phyloP scores from a whole-genome alignment of 2,329 filamentous ascomycete genomes.

The Akanthomyces lecanii region DNA sequence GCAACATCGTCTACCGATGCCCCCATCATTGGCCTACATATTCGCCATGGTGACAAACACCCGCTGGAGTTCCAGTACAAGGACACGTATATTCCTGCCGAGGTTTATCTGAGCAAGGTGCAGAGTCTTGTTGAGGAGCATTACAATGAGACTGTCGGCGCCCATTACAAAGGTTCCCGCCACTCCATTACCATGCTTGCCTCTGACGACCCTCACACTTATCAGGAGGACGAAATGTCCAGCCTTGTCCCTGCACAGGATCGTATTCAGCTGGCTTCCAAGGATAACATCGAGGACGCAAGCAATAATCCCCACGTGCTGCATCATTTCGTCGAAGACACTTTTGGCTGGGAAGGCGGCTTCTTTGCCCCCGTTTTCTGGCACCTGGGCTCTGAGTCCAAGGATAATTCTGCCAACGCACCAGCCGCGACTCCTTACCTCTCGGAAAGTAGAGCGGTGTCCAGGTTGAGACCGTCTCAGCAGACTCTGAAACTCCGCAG shows the following conservation, averaged over 20 bases:
- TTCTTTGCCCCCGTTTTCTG: constrained; percentile 82
- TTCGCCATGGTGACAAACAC: constrained; percentile 75
- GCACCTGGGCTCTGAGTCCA: constrained; percentile 58
- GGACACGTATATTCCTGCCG: constrained; percentile 71
- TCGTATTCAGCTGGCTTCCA: constrained; percentile 70
- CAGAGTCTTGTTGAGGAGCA: constrained; percentile 48
- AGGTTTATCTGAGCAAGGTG: constrained; percentile 61
- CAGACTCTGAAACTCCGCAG: constrained; percentile 65
- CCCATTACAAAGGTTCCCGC: constrained; percentile 27
- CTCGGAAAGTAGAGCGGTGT: constrained; percentile 24
- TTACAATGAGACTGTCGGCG: constrained; percentile 40
- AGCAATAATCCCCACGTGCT: constrained; percentile 46
- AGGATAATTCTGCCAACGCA: constrained; percentile 35
- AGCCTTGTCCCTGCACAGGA: constrained; percentile 62
- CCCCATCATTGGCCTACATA: constrained; percentile 63
- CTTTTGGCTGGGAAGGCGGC: constrained; percentile 82
- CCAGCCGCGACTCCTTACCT: constrained; percentile 26
- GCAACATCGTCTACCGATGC: constrained; percentile 36
- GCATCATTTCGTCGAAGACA: constrained; percentile 67
- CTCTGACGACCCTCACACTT: constrained; percentile 77
- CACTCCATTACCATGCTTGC: constrained; percentile 59
- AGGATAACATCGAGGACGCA: constrained; percentile 42
- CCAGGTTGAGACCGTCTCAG: constrained; percentile 35
- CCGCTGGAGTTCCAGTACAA: constrained; percentile 74
- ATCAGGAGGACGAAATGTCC: constrained; percentile 60